Base-by-base conservation (phyloP, 225 moss, liverwort and hornwort genomes). In the Bryoerythrophyllum caledonicum region DNA sequence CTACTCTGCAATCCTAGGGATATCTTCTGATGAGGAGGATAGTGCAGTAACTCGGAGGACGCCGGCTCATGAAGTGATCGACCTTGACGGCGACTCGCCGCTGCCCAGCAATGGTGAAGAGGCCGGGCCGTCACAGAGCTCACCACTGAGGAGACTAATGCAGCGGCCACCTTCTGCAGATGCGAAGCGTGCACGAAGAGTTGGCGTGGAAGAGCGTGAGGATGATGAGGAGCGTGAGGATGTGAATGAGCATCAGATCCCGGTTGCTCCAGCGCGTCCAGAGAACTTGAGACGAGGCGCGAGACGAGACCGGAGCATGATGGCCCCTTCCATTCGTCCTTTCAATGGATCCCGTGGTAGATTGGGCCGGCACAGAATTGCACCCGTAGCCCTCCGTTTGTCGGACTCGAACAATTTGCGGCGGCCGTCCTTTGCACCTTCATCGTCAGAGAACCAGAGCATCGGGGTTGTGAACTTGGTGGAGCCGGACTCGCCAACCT, bases 141-240 rank as follows among this genome's bases (percentile, higher is more conserved):
- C 85, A 70, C 78, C 78, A 43, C 64, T 59, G 11, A 37, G 82
- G 53, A 82, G 85, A 63, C 9, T 35, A 34, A 76, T 78, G 66
- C 82, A 82, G 70, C 78, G 85, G 76, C 81, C 85, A 60, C 56
- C 82, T 44, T 73, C 43, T 51, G 85, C 78, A 26, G 77, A 80
- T 73, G 82, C 82, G 4, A 85, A 88, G 67, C 88, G 88, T 57
- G 72, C 88, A 35, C 80, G 85, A 67, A 70, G 80, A 58, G 71
- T 44, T 53, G 68, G 74, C 56, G 69, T 75, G 6, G 82, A 80
- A 64, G 80, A 71, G 65, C 77, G 70, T 26, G 37, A 13, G 34
- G 61, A 37, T 6, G 37, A 37, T n/a, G 76, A 64, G 21, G 83
- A 81, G 14, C 46, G 46, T 49, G 52, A 59, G 28, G 77, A 60